Evolutionary conservation across 495 filamentous ascomycete species (phyloP).

Genomic region (Podospora sp.): DNA sequence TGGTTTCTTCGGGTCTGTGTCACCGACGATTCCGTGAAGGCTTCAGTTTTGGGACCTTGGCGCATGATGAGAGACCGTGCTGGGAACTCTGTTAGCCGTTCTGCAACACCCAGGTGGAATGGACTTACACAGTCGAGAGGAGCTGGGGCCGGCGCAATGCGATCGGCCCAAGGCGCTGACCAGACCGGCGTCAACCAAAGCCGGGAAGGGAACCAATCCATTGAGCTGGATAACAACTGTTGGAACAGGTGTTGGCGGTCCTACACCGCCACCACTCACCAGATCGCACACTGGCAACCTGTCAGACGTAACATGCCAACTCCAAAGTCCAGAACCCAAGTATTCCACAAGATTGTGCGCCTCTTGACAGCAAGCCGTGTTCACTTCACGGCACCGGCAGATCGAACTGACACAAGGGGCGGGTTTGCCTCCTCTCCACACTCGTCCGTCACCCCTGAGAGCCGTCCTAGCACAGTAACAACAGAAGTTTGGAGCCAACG

Average conservation of each 20-base stretch:
- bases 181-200: no score
- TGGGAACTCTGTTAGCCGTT: neutral
- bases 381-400: neutral
- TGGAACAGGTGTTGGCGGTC: neutral
- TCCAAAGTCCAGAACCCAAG: neutral
- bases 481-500: no score
- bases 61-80: neutral
- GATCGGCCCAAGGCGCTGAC: no score
- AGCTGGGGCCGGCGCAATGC: no score
- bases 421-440: neutral
- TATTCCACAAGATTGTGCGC: neutral
- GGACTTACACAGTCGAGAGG: no score
- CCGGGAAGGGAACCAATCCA: no score
- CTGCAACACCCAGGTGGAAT: no score
- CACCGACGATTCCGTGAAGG: neutral
- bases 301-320: neutral
- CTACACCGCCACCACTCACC: neutral
- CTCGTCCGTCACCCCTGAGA: neutral
- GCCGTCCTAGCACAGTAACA: no score
- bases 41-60: neutral
- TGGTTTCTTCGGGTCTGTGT: neutral
- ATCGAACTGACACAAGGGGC: neutral
- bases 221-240: no score
- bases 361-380: neutral
- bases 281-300: neutral